These are phyloP conservation scores for Brachypodium distachyon DNA, from an alignment of 202 grass and related monocot genomes.

Conservation along the genomic window DNA sequence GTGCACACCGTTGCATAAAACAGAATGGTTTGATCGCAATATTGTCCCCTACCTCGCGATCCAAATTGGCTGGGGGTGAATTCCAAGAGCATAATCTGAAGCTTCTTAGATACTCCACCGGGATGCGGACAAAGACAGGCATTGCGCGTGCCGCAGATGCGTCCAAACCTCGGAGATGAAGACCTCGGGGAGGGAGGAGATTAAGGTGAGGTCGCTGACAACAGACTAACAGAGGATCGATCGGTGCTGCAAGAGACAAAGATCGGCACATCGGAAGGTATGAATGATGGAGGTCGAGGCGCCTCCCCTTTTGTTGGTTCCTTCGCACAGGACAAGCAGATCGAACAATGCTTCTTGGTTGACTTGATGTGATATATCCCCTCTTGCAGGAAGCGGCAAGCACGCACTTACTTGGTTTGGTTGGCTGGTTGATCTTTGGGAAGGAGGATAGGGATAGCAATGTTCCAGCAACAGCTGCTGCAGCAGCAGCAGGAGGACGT, in stretches of 20 bases:
- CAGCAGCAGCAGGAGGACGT: conserved; percentile 14
- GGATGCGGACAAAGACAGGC: conserved; percentile 17
- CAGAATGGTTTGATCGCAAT: conserved; percentile 30
- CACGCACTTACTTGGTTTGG: background rate
- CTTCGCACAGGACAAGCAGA: background rate
- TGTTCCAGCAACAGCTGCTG: background rate
- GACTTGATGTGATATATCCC: background rate
- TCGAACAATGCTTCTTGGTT: conserved; percentile 12
- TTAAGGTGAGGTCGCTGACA: background rate
- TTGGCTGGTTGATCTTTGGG: background rate
- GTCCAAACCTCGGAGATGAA: background rate
- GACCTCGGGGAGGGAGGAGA: background rate
- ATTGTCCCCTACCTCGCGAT: conserved; percentile 13
- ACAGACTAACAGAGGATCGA: no score
- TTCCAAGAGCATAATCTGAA: conserved; percentile 37
- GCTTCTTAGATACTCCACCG: conserved; percentile 24
- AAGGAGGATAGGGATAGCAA: background rate
- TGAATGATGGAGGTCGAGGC: conserved; percentile 28
- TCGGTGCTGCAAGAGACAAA: conserved; percentile 22
- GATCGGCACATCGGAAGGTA: conserved; percentile 8
- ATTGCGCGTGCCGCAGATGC: conserved; percentile 17
- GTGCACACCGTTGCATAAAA: background rate
- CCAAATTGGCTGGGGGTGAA: conserved; percentile 19
- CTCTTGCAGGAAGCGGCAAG: background rate
- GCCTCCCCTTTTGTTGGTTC: conserved; percentile 11